Percentiles rank a stretch among this genome's conserved stretches.
phyloP scores from a whole-genome alignment of 1,284 basidiomycete species.

The Cryptococcus hybrid region DNA sequence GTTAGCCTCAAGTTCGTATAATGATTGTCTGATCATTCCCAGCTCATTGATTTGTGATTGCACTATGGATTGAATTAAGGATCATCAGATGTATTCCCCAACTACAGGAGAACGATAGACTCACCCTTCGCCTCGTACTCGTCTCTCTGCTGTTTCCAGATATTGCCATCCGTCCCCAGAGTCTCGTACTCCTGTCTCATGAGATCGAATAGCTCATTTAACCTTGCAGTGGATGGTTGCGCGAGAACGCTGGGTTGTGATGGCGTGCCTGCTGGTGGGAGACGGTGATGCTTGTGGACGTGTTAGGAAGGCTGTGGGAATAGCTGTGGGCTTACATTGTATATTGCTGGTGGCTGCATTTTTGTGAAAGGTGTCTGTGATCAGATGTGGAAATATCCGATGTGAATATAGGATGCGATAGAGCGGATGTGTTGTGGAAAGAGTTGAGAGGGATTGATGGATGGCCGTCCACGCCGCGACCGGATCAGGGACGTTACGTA shows the following conservation, averaged over 20 bases:
- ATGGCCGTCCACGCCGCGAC: too few relatives aligned
- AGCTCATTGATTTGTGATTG: constrained; percentile 68
- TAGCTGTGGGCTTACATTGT: constrained; percentile 30
- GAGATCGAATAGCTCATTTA: constrained; percentile 77
- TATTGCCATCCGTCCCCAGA: constrained; percentile 65
- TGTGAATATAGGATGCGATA: too few relatives aligned
- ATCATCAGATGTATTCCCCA: neutral
- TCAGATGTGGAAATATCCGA: too few relatives aligned
- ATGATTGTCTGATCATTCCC: constrained; percentile 67
- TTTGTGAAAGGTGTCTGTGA: neutral
- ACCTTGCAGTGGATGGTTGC: constrained; percentile 46
- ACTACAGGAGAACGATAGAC: constrained; percentile 19
- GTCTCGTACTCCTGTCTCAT: constrained; percentile 84
- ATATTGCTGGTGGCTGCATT: constrained; percentile 44
- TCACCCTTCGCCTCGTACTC: constrained; percentile 85
- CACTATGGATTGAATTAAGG: constrained; percentile 52
- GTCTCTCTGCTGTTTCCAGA: constrained; percentile 75
- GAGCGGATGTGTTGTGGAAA: too few relatives aligned
- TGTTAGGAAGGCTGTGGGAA: neutral
- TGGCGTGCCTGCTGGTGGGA: constrained; percentile 36
- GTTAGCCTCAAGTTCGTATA: constrained; percentile 73
- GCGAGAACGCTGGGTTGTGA: constrained; percentile 22
- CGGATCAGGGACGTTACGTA: too few relatives aligned
- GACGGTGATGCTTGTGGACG: constrained; percentile 40
- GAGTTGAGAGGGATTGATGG: too few relatives aligned